phyloP scores from a whole-genome alignment of 352 stramenopile species.

The Globisporangium perplexum region DNA sequence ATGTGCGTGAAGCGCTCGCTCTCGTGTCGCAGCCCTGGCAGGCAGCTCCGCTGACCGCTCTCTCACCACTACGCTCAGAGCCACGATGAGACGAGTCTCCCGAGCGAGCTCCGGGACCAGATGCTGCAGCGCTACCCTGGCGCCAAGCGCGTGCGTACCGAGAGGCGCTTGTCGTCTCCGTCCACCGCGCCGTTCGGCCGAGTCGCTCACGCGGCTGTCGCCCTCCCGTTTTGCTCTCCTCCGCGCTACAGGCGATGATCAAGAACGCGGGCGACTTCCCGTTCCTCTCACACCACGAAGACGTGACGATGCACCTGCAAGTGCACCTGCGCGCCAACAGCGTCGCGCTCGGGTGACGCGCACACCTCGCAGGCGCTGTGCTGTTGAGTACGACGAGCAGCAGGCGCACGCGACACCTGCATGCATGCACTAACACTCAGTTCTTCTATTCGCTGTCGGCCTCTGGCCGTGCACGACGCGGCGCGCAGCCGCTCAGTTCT shows the following conservation, averaged over 20 bases:
- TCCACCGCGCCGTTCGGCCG: too few species aligned
- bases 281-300: constrained; percentile 67
- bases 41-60: not conserved
- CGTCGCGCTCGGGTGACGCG: constrained; percentile 29
- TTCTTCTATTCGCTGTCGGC: not conserved
- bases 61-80: constrained; percentile 22
- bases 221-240: not conserved
- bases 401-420: too few species aligned
- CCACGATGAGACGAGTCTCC: constrained; percentile 51
- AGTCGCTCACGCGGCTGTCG: too few species aligned
- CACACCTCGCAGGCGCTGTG: too few species aligned
- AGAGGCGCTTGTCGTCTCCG: constrained; percentile 3
- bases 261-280: constrained; percentile 63
- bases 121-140: constrained; percentile 36
- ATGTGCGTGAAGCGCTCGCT: constrained; percentile 29
- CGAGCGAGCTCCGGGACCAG: constrained; percentile 29
- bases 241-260: constrained; percentile 43
- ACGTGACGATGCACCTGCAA: constrained; percentile 74
- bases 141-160: constrained; percentile 37
- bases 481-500: constrained; percentile 12
- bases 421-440: not conserved
- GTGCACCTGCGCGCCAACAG: constrained; percentile 60
- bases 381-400: too few species aligned
- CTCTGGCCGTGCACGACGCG: too few species aligned
- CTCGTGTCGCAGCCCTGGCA: not conserved